Evolutionary conservation across 495 filamentous ascomycete genomes (phyloP).

Genomic region (Neurospora africana): DNA sequence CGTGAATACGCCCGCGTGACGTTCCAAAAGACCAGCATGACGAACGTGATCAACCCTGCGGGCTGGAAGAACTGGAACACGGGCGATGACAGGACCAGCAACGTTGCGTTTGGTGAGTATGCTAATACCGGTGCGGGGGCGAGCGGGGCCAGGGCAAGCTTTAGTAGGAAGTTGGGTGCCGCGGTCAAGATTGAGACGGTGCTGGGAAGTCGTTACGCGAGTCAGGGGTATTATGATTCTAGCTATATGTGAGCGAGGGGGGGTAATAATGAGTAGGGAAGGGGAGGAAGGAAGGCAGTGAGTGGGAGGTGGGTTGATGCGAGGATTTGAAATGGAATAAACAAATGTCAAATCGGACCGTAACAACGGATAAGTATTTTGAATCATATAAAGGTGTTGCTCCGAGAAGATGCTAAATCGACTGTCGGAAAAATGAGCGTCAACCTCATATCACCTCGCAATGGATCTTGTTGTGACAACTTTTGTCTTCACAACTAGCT

Average conservation of each 20-base stretch:
- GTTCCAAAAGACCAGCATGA: constrained; percentile 48
- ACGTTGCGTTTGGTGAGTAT: constrained; percentile 51
- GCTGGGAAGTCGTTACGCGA: constrained; percentile 40
- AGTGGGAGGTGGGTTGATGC: not conserved
- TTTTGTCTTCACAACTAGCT: not conserved
- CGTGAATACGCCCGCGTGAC: constrained; percentile 48
- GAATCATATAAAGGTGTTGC: too few relatives aligned
- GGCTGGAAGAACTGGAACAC: constrained; percentile 53
- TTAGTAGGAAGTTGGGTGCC: constrained; percentile 35
- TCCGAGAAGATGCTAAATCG: not conserved
- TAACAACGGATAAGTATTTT: too few relatives aligned
- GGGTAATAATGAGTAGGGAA: not conserved
- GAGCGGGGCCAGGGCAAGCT: constrained; percentile 47
- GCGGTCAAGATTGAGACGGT: constrained; percentile 38
- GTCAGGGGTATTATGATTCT: constrained; percentile 17
- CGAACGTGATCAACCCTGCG: constrained; percentile 46
- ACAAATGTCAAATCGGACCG: too few relatives aligned
- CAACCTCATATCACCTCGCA: not conserved
- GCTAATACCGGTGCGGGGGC: constrained; percentile 48
- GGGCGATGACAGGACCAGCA: constrained; percentile 35
- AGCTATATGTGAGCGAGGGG: constrained; percentile 10
- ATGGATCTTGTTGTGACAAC: not conserved
- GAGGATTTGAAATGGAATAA: not conserved
- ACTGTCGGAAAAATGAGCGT: not conserved
- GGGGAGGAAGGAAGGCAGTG: not conserved